Evolutionary conservation across 768 basidiomycete genomes (phyloP).

Genomic region (Mycena epipterygia): DNA sequence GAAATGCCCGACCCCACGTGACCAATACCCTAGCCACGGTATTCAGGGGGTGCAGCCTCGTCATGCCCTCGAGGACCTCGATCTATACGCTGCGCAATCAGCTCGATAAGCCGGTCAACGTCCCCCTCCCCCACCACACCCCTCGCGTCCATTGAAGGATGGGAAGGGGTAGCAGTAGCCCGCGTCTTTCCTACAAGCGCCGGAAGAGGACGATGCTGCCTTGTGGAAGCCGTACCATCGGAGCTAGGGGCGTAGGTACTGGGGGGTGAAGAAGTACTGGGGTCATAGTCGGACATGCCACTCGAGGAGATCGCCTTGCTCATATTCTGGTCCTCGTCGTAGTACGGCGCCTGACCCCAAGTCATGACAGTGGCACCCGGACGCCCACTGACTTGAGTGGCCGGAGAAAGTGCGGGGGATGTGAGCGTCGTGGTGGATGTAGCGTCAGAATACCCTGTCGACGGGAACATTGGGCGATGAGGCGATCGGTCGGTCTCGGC

Average conservation of each 20-base stretch:
- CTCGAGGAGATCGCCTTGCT: background rate
- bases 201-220: background rate
- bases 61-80: background rate
- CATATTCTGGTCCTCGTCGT: background rate
- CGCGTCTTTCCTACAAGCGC: background rate
- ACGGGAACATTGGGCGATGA: background rate
- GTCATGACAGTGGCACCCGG: slow-evolving; percentile 5
- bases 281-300: background rate
- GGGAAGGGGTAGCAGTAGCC: background rate
- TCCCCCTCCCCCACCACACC: background rate
- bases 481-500: background rate
- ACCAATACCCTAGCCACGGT: too few species aligned
- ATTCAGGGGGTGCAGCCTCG: slow-evolving; percentile 2
- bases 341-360: slow-evolving; percentile 5
- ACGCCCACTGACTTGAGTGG: background rate
- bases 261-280: background rate
- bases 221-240: background rate
- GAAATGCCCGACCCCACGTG: too few species aligned
- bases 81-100: slow-evolving; percentile 30
- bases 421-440: background rate
- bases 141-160: background rate
- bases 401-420: background rate
- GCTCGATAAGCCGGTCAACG: slow-evolving; percentile 27
- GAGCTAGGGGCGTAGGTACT: background rate
- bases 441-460: background rate